Conservation (phyloP, 2,329 filamentous ascomycete genomes). For the Colletotrichum noveboracense region DNA sequence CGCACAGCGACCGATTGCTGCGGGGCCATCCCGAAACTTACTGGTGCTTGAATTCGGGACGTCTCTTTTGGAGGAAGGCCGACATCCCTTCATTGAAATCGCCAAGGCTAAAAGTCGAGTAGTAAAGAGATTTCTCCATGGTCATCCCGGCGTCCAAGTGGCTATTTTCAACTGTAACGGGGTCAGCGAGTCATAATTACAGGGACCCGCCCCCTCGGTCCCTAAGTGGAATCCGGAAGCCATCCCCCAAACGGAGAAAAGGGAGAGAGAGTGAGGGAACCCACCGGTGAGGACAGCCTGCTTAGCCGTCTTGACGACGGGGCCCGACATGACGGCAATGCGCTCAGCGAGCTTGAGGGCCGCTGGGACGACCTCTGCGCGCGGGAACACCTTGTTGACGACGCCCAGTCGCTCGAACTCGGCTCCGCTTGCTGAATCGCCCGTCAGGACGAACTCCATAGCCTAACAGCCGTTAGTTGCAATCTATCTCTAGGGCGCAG, state of each 20-base stretch:
- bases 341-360: constrained; percentile 40
- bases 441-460: constrained; percentile 51
- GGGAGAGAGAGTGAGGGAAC: neutral
- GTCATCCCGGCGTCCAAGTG: constrained; percentile 43
- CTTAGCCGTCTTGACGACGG: constrained; percentile 46
- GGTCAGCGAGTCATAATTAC: constrained; percentile 23
- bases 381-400: constrained; percentile 39
- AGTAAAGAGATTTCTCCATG: constrained; percentile 39
- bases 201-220: neutral
- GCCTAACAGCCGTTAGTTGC: constrained; percentile 32
- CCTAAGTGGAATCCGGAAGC: neutral
- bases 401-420: constrained; percentile 45
- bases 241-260: neutral
- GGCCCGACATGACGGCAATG: constrained; percentile 43
- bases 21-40: neutral
- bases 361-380: constrained; percentile 39
- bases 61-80: constrained; percentile 45
- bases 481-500: neutral
- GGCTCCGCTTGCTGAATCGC: constrained; percentile 37
- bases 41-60: constrained; percentile 28
- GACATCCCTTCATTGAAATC: constrained; percentile 46
- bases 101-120: constrained; percentile 38
- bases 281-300: constrained; percentile 46
- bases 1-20: neutral
- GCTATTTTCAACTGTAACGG: constrained; percentile 42